Percentiles rank a stretch among this genome's conserved stretches.
Conservation (phyloP, 2,329 filamentous ascomycete species). For the Aureobasidium sp. region DNA sequence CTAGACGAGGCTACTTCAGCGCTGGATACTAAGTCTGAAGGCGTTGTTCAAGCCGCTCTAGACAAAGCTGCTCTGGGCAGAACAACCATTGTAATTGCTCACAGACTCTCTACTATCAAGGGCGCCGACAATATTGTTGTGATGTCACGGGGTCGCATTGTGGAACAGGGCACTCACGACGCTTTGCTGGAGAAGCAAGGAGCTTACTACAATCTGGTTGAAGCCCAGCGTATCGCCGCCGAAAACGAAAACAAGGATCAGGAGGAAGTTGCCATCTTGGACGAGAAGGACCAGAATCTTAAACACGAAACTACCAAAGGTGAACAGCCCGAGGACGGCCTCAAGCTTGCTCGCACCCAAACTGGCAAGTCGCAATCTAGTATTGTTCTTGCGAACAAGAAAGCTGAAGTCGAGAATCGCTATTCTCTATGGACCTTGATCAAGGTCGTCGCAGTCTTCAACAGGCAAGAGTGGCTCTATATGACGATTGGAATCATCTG, state of each 20-base stretch:
- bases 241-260: constrained; percentile 52
- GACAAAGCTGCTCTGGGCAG: constrained; percentile 78
- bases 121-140: constrained; percentile 95
- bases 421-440: constrained; percentile 71
- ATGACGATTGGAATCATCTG: constrained; percentile 71
- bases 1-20: constrained; percentile 94
- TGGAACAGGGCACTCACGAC: constrained; percentile 87
- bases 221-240: constrained; percentile 73
- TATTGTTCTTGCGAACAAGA: constrained; percentile 54
- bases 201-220: constrained; percentile 79
- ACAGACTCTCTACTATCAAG: constrained; percentile 86
- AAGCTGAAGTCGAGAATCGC: constrained; percentile 38
- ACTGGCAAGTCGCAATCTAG: constrained; percentile 59
- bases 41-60: constrained; percentile 85
- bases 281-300: constrained; percentile 25
- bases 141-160: constrained; percentile 75
- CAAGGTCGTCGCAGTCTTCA: constrained; percentile 74
- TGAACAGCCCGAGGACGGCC: constrained; percentile 37
- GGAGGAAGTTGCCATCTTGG: constrained; percentile 30
- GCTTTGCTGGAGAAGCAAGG: constrained; percentile 62
- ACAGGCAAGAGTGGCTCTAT: constrained; percentile 60
- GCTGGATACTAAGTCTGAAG: constrained; percentile 89
- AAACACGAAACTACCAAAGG: constrained; percentile 26
- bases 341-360: constrained; percentile 48
- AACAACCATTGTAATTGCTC: constrained; percentile 93